Evolutionary conservation across 805 yeast species (phyloP).

Genomic region (Candida nitratophila): DNA sequence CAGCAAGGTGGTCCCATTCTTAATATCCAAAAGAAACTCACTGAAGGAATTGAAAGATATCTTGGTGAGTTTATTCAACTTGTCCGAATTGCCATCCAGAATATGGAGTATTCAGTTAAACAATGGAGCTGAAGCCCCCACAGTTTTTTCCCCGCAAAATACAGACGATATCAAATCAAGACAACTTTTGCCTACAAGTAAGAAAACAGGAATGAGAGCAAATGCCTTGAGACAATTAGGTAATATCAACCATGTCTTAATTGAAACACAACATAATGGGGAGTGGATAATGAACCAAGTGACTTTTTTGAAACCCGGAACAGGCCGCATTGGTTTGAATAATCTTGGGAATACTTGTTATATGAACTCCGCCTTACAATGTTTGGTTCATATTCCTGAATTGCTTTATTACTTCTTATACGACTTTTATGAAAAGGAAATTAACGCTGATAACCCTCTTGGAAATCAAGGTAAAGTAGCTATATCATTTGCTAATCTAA

Average conservation of each 20-base stretch:
- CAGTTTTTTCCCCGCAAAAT: slow-evolving; percentile 12
- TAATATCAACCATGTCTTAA: slow-evolving; percentile 13
- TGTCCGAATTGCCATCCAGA: slow-evolving; percentile 11
- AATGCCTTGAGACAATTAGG: slow-evolving; percentile 10
- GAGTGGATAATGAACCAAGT: slow-evolving; percentile 18
- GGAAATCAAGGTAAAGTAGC: slow-evolving; percentile 86
- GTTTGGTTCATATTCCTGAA: slow-evolving; percentile 81
- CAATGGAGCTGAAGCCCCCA: slow-evolving; percentile 5
- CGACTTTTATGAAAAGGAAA: slow-evolving; percentile 52
- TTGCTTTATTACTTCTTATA: slow-evolving; percentile 66
- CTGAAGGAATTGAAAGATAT: slow-evolving; percentile 19
- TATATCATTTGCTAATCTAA: slow-evolving; percentile 57
- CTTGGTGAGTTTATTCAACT: slow-evolving; percentile 14
- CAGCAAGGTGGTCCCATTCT: slow-evolving; percentile 29
- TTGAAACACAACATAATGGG: slow-evolving; percentile 23
- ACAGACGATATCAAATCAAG: slow-evolving; percentile 11
- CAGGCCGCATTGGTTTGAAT: slow-evolving; percentile 54
- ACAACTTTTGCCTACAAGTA: slow-evolving; percentile 15
- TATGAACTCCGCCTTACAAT: slow-evolving; percentile 92
- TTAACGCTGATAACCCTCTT: slow-evolving; percentile 73
- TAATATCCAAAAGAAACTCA: slow-evolving; percentile 28
- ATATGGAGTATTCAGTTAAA: slow-evolving; percentile 16
- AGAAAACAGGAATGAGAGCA: slow-evolving; percentile 10
- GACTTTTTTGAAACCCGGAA: slow-evolving; percentile 14
- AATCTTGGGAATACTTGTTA: slow-evolving; percentile 90